A percentile compares a stretch with the other conserved stretches of the same genome.
phyloP scores from a whole-genome alignment of 2,329 filamentous ascomycete species.

The Balansia obtecta region DNA sequence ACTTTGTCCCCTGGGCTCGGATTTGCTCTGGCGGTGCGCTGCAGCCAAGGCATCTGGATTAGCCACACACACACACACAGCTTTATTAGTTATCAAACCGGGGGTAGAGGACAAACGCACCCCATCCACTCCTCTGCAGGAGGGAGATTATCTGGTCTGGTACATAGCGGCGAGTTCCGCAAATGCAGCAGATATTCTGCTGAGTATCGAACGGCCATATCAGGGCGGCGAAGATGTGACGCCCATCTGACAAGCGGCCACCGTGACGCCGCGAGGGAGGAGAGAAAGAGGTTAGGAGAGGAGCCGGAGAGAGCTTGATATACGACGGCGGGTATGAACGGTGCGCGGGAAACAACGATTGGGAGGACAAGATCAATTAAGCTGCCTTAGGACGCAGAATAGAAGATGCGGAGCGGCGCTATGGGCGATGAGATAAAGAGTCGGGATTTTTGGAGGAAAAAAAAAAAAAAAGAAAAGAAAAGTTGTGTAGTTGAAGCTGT shows the following conservation, averaged over 20 bases:
- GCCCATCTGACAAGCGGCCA: slow-evolving; percentile 23
- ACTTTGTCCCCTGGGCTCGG: slow-evolving; percentile 30
- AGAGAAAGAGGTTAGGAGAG: background rate
- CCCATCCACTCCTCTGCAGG: slow-evolving; percentile 95
- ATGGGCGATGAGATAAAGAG: background rate
- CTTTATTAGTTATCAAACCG: background rate
- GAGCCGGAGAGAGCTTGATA: background rate
- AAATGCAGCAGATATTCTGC: slow-evolving; percentile 64
- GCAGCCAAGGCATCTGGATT: slow-evolving; percentile 1
- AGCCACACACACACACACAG: background rate
- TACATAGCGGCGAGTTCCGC: slow-evolving; percentile 69
- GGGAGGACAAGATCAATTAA: background rate
- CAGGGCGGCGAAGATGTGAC: slow-evolving; percentile 20
- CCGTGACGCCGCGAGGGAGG: slow-evolving; percentile 10
- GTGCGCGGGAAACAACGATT: background rate
- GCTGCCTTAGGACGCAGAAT: background rate
- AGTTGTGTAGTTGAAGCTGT: slow-evolving; percentile 1
- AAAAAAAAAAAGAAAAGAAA: too few species aligned
- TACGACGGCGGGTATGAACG: background rate
- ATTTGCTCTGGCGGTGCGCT: slow-evolving; percentile 34
- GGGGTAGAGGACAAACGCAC: slow-evolving; percentile 34
- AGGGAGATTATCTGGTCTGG: slow-evolving; percentile 67
- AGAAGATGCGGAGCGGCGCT: background rate
- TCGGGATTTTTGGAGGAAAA: too few species aligned
- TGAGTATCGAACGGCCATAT: slow-evolving; percentile 56